A percentile compares a stretch with the other conserved stretches of the same genome.
Evolutionary conservation across 805 yeast genomes (phyloP).

Genomic region (Jamesozyma piceae): DNA sequence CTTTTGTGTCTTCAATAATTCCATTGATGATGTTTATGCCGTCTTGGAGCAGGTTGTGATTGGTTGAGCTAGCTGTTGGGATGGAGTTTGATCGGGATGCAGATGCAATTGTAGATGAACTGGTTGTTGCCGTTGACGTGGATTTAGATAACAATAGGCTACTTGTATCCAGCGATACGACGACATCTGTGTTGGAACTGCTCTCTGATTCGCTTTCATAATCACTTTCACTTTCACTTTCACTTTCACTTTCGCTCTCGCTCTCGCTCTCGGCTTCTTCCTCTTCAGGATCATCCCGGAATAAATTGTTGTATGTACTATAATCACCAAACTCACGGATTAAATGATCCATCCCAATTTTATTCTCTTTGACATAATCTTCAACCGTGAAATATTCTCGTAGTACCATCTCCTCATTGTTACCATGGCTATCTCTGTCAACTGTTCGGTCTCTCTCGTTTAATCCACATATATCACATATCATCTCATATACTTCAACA

Average conservation of each 20-base stretch:
- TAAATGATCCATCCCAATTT: neutral
- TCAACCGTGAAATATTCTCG: neutral
- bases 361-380: neutral
- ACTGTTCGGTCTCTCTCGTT: neutral
- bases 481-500: slow-evolving; percentile 60
- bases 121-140: too few species aligned
- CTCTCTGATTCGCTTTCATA: too few species aligned
- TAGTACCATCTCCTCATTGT: neutral
- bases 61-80: too few species aligned
- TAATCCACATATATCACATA: slow-evolving; percentile 52
- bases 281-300: neutral
- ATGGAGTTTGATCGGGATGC: too few species aligned
- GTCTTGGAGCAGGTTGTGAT: neutral
- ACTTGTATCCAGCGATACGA: too few species aligned
- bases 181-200: too few species aligned
- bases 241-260: too few species aligned
- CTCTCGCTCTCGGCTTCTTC: too few species aligned
- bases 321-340: neutral
- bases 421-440: neutral
- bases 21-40: neutral
- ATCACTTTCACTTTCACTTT: too few species aligned
- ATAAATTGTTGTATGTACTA: neutral
- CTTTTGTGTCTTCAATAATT: neutral
- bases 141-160: too few species aligned
- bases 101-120: too few species aligned